Conservation (phyloP, 192 early-diverging fungal genomes). For the Spizellomyces punctatus region DNA sequence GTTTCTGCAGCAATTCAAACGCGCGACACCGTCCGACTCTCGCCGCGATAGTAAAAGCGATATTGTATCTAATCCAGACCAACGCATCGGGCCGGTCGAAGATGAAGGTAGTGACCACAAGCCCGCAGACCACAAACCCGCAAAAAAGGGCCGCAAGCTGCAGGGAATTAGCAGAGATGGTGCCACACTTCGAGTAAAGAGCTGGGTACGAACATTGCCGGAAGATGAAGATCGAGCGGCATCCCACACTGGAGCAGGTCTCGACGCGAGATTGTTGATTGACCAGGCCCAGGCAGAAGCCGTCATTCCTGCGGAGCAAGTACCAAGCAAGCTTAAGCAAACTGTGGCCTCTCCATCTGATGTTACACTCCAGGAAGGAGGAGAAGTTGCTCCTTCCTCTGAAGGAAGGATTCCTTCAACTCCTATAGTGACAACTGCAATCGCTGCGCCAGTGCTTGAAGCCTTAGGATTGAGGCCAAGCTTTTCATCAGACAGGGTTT, state of each 20-base stretch:
- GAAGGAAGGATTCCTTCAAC: no score
- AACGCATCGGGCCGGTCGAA: no score
- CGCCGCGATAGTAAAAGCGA: not conserved
- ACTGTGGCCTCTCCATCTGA: not conserved
- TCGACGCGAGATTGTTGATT: not conserved
- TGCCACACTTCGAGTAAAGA: not conserved
- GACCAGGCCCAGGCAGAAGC: not conserved
- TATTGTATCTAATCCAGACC: no score
- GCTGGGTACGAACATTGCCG: not conserved
- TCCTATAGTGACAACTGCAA: no score
- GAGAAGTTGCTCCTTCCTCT: no score
- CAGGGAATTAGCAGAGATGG: no score
- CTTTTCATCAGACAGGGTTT: no score
- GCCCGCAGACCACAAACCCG: no score
- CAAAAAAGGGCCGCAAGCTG: no score
- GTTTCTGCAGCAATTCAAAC: slow-evolving; percentile 26
- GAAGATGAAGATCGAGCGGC: slow-evolving; percentile 4
- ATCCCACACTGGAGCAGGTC: not conserved
- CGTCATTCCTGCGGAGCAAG: not conserved
- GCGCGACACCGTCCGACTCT: slow-evolving; percentile 4
- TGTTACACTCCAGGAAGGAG: not conserved
- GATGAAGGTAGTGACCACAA: no score
- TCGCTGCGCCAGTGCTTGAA: slow-evolving; percentile 13
- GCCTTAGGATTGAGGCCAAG: not conserved
- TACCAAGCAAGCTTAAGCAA: not conserved